Conservation (phyloP, 140 eudicot genomes). For the Anethum foeniculum region DNA sequence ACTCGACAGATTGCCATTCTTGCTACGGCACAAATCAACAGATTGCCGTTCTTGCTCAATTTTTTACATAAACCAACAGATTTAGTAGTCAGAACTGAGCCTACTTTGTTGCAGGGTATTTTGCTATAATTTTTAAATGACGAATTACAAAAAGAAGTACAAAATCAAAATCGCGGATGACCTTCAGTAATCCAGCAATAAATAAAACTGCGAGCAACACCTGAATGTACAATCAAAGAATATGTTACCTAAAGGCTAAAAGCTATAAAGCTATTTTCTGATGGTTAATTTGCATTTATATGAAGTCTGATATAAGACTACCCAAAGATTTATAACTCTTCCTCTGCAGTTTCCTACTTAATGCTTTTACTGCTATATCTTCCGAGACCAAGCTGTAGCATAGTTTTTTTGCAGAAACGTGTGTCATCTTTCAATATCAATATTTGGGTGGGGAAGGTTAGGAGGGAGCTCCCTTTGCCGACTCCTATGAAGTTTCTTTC, state of each 20-base stretch:
- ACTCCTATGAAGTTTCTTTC: background rate
- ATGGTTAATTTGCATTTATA: background rate
- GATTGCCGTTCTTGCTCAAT: background rate
- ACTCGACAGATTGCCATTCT: no score
- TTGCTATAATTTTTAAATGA: background rate
- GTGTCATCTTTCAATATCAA: background rate
- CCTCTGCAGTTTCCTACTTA: background rate
- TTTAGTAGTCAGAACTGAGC: background rate
- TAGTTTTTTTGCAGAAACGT: background rate
- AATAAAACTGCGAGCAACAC: background rate
- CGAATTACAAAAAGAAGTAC: background rate
- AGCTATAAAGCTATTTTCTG: background rate
- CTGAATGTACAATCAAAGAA: conserved; percentile 5
- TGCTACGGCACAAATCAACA: background rate
- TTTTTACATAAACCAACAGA: background rate
- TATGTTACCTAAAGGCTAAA: conserved; percentile 5
- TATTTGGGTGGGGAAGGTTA: background rate
- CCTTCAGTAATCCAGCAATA: no score
- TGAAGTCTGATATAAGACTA: background rate
- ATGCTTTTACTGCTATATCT: background rate
- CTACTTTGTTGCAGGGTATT: background rate
- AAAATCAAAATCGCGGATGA: no score
- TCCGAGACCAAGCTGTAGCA: background rate
- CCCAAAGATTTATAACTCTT: background rate
- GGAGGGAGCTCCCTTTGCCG: background rate